Conservation (phyloP, 345 rosid species). For the Fremontodendron californicum region DNA sequence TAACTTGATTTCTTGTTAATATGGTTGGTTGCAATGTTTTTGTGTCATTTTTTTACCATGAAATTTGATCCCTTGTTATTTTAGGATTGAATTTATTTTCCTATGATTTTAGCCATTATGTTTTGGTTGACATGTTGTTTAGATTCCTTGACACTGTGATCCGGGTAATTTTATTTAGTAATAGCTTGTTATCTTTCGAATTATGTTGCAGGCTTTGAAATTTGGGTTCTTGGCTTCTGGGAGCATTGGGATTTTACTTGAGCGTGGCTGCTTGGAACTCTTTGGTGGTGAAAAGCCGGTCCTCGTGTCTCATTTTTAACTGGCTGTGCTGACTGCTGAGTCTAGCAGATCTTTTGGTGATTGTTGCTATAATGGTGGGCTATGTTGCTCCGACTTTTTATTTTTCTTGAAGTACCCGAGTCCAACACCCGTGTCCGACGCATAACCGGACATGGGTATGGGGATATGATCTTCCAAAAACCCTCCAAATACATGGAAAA, state of each 20-base stretch:
- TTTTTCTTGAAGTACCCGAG: too few species aligned
- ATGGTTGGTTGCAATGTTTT: not conserved
- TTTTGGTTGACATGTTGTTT: constrained; percentile 3
- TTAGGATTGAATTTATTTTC: not conserved
- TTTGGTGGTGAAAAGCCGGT: not conserved
- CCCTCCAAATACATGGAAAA: too few species aligned
- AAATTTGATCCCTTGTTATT: not conserved
- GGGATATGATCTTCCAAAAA: too few species aligned
- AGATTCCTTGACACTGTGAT: not conserved
- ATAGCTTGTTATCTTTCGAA: not conserved
- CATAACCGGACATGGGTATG: too few species aligned
- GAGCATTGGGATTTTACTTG: not conserved
- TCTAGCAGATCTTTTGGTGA: not conserved
- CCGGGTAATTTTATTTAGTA: not conserved
- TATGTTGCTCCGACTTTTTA: too few species aligned
- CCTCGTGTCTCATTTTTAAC: not conserved
- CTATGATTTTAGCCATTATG: not conserved
- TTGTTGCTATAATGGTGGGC: not conserved
- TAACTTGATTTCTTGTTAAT: constrained; percentile 7
- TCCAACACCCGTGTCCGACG: too few species aligned
- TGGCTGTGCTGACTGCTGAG: not conserved
- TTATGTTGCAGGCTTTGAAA: constrained; percentile 3
- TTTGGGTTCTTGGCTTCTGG: not conserved
- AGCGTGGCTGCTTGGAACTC: not conserved
- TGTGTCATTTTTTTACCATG: not conserved